Evolutionary conservation across 2,329 filamentous ascomycete genomes (phyloP), one percentile per base, ranked within the genome.

Genomic region (Monosporascus sp.): DNA sequence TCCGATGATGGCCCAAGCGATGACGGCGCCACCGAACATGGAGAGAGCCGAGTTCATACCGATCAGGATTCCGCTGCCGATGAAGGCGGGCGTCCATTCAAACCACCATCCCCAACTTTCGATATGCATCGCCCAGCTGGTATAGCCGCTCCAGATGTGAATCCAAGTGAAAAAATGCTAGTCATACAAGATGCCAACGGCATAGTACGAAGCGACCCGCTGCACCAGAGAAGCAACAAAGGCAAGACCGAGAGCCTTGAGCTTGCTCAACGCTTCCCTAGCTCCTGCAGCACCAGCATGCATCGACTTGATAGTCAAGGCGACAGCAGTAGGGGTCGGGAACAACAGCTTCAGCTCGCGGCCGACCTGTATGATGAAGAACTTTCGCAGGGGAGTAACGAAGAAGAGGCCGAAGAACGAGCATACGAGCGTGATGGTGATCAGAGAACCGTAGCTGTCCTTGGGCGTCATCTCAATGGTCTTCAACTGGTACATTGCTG

Each of bases 351-450:
- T 75, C 51, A 83, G 70, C 67, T 84, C 80, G 60, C 81, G 74
- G 3, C 81, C 81, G 14, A 86, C 80, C 54, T 85, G 81, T 65
- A 87, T 80, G 66, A 87, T 79, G 72, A 86, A 87, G 72, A 87
- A 87, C 63, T 85, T 85, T 54, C 84, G 80, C 20, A 85, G 74
- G 7, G 82, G 82, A 0, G 81, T 83, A 48, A 79, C 79, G 58
- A 85, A 83, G 66, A 83, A 83, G 55, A 86, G 76, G 4, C 84
- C 84, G 65, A 86, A 86, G 69, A 85, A 84, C 9, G 79, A 81
- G 54, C 80, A 81, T 48, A 85, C 79, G 44, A 83, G 72, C 2
- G 82, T 85, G 57, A 87, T 74, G 27, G 80, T 80, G 52, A 85
- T 72, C 48, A 87, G 77, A 35, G 79, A 74, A 51, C 75, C 74